Base-by-base conservation (phyloP, 331 rosid species). In the Saraca asoca region DNA sequence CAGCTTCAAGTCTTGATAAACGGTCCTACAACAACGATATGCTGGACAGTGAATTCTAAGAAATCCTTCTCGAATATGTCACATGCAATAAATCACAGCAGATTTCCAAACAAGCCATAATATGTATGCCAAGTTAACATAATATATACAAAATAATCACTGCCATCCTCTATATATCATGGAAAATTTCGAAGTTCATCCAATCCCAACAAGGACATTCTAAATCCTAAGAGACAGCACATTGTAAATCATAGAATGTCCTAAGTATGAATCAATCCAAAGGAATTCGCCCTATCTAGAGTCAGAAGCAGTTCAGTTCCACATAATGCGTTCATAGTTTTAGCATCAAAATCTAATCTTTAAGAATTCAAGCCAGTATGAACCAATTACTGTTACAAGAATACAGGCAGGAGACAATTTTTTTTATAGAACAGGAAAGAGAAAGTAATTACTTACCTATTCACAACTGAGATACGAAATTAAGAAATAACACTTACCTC, bases 1-100 rank as follows among this genome's bases (percentile, higher is more conserved):
- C 81, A 69, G 96, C 92, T 85, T 91, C 98, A 13, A 91, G 87
- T 80, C 82, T 88, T 13, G 83, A 51, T 70, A 91, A 69, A 20
- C 96, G 95, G 7, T 81, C 88, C 97, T 91, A 9, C 63, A 63
- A 64, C 7, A 64, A 62, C 46, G n/a, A 68, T 16, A 67, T 34
- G 46, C 54, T 46, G 42, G 29, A 79, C 67, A 77, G 81, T 55
- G 50, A 61, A 38, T 58, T 34, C 60, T 56, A 34, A 65, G 51
- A 51, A 62, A 51, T 41, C 33, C 56, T 71, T 72, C 17, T 14
- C 16, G 52, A n/a, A n/a, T n/a, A n/a, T n/a, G n/a, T n/a, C n/a
- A n/a, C n/a, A n/a, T n/a, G n/a, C n/a, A n/a, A n/a, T n/a, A n/a
- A n/a, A n/a, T n/a, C n/a, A n/a, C n/a, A n/a, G n/a, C n/a, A n/a